Evolutionary conservation across 2,329 filamentous ascomycete species (phyloP), one percentile per base, ranked within the genome.

Genomic region (Aspergillus viridinutans): DNA sequence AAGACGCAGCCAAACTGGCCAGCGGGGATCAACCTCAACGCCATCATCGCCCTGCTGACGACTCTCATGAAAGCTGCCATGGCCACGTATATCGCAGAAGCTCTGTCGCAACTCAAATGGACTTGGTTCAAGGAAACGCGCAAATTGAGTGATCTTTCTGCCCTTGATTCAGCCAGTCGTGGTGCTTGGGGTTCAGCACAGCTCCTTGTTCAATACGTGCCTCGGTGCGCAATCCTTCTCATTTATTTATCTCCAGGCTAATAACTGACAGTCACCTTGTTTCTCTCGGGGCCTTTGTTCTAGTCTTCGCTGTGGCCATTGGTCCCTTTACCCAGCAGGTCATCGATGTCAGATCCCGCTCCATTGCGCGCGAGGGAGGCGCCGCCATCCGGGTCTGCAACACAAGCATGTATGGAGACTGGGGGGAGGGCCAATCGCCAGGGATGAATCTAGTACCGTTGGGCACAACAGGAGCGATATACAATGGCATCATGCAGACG

Each of bases 51-150:
- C 0, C 50, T 73, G 3, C 55, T 73, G 14, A 60, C 61, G 21
- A 68, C 63, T 3, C 53, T 69, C 14, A 66, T 71, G 61, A 72
- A 72, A 56, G 64, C 67, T 1, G 60, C 67, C 7, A 63, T 74
- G 57, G 58, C 68, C 8, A 65, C 70, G 25, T 61, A 67, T 2
- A 61, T 72, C 23, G 64, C 64, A 2, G 70, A 73, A 53, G 64
- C 58, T 12, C 50, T 74, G 21, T 66, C 67, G 12, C 72, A 73
- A 52, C 56, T 73, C 8, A 74, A 74, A 57, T 74, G 70, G 70
- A 63, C 67, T 2, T 74, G 71, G 69, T 74, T 72, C 50, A 62
- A 57, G 51, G 52, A 55, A 32, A 48, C 59, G 20, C 64, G 66
- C 40, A 63, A 65, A 45, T 42, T 74, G 35, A 64, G 64, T 38